Evolutionary conservation across 306 rosid species (phyloP), one percentile per base, ranked within the genome.

Genomic region (Lathyrus sativus): DNA sequence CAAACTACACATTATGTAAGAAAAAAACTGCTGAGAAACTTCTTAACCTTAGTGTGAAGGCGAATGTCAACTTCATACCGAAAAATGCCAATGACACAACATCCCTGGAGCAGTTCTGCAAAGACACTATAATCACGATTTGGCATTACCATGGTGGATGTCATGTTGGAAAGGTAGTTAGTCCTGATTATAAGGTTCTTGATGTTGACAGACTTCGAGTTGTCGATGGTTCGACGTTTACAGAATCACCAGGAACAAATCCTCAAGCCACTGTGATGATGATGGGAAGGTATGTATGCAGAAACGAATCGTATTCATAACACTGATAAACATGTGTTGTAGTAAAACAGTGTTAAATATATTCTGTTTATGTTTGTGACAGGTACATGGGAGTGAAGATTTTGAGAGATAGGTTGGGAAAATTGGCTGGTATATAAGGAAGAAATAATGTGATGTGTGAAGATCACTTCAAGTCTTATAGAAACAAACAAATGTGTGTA

Each of bases 101-200:
- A 19, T 93, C 97, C 35, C 6, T 93, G 11, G 87, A 86, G 79
- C 97, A 86, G 77, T 90, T 90, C 64, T 93, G 97, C 77, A 85
- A 64, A 62, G 99, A 93, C 85, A 85, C 96, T 24, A 97, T 93
- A 71, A 88, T 86, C 82, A 84, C 97, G 29, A 93, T 90, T 67
- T 93, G 99, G 99, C 99, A 93, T 55, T 93, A 90, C 83, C 99
- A 90, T 70, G 99, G 99, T 14, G 99, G 99, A 28, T 81, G 90
- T 72, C 99, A 85, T 61, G 89, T 90, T 22, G 95, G 95, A 43
- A 88, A 81, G 74, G 99, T 90, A 12, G 89, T 93, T 65, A 71
- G 63, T 49, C 55, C 74, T 17, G 78, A 86, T 18, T 46, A 77
- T 78, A 88, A 77, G 79, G 90, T 90, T 77, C 88, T 93, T 15